Evolutionary conservation across 2,329 filamentous ascomycete species (phyloP), one percentile per base, ranked within the genome.

Genomic region (Dryadomyces quercus-mongolicae): DNA sequence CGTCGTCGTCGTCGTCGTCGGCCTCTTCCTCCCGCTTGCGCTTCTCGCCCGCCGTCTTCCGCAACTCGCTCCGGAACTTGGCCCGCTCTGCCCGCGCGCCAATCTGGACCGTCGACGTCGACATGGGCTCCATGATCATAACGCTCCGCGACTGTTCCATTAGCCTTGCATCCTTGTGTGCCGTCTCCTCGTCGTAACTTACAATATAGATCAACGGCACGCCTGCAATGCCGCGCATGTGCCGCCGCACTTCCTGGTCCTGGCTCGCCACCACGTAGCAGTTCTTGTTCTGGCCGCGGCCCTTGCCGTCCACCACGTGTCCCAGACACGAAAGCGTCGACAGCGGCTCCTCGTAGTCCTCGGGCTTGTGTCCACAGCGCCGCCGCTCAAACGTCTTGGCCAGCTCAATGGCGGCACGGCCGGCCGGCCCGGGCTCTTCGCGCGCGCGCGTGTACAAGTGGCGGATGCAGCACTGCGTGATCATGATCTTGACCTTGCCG

Each of bases 221-320:
- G 20, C 86, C 87, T 22, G 80, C 76, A 20, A 91, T 75, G n/a
- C 68, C 70, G 51, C 86, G 76, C 71, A 92, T 75, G 60, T 73
- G 71, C 49, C 76, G 74, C 60, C 87, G 72, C 48, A 88, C 75
- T 45, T 81, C 78, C 22, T 74, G 68, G 59, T 85, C 84, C 67
- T 92, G 87, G 58, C 80, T 85, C 9, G 87, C 87, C 20, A 92
- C 83, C 13, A 89, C 80, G 64, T 92, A 92, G 56, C 85, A 77
- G 64, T 90, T 81, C 70, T 88, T 89, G 67, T 93, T 93, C 55
- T 78, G 77, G 43, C 79, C 77, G 57, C 73, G 81, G 51, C 71
- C 74, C 66, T 93, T 93, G 63, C 91, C 91, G 53, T 97, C 82
- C 8, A 95, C 86, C 52, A 67, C 63, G 20, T 78, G 80, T 56